Base-by-base conservation (phyloP, 495 filamentous ascomycete species). In the Cairneyella variabilis region DNA sequence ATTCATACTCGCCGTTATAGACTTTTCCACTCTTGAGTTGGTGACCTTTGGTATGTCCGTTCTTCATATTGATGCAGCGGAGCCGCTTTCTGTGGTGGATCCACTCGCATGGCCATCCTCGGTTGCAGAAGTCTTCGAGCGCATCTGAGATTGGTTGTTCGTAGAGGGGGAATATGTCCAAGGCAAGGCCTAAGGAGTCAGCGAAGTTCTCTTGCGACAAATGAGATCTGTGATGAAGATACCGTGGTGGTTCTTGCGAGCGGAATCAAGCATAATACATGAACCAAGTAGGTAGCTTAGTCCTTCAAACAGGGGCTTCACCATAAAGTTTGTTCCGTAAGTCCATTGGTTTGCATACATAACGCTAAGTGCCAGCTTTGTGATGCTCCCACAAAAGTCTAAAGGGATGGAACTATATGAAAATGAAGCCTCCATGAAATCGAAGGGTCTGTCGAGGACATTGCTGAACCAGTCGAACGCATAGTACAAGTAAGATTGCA, bases 201-300 rank as follows among this genome's bases (percentile, higher is more conserved):
- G 27, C 12, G 38, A 18, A 27, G 17, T 44, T 62, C 51, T 12
- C 5, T 46, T 40, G n/a, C n/a, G n/a, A n/a, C 50, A 16, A 54
- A 42, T 25, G 10, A 27, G 20, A 16, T 51, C 3, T 30, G 5
- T 40, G 11, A 36, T 16, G 3, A 44, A 16, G 53, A 48, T 60
- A 73, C 71, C 73, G 40, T 57, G 62, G n/a, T 69, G 56, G 9
- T 63, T 60, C 20, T 76, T 69, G n/a, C 77, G 66, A 2, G 68
- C 72, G 22, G 64, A 73, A 38, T 79, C 76, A 4, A 82, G 66
- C 65, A 80, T 71, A 23, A 82, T 72, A 46, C 77, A 79, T 2
- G 75, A 79, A 6, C 72, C 75, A 38, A 79, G 73, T 72, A 77
- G 76, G 8, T 66, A 64, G n/a, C 74, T 73, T 4, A 43, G 21